A percentile compares a stretch with the other conserved stretches of the same genome.
Evolutionary conservation across 1,139 yeast genomes (phyloP).

Genomic region (Lodderomyces parapsilosis): DNA sequence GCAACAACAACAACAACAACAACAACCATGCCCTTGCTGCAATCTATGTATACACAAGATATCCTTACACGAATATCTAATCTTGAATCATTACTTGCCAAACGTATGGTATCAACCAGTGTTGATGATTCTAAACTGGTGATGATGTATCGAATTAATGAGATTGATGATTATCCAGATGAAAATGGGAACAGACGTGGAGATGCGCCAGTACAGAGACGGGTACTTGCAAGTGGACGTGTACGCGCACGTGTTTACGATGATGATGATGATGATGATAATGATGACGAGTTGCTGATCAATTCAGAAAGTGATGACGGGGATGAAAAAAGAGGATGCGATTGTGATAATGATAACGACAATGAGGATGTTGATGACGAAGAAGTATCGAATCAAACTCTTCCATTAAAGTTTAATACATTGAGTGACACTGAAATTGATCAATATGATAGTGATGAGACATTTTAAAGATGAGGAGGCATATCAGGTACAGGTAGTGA

Average conservation of each 20-base stretch:
- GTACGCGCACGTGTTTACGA: too few relatives aligned
- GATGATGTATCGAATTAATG: conserved; percentile 22
- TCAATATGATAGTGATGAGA: conserved; percentile 17
- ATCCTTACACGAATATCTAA: conserved; percentile 10
- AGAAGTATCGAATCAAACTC: background rate
- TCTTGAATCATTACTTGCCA: conserved; percentile 10
- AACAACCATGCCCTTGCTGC: background rate
- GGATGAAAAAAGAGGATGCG: background rate
- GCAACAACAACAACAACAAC: background rate
- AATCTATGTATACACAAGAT: conserved; percentile 5
- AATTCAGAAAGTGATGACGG: conserved; percentile 11
- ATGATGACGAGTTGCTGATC: conserved; percentile 17
- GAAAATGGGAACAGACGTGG: background rate
- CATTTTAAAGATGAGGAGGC: conserved; percentile 2
- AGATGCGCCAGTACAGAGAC: background rate
- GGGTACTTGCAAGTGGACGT: too few relatives aligned
- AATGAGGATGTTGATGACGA: conserved; percentile 7
- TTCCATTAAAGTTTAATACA: conserved; percentile 9
- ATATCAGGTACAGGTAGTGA: background rate
- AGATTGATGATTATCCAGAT: conserved; percentile 15
- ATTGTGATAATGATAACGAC: background rate
- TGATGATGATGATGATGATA: background rate
- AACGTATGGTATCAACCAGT: conserved; percentile 7
- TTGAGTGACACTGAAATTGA: conserved; percentile 10
- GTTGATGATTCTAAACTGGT: conserved; percentile 8